phyloP scores from a whole-genome alignment of 176 grass and related monocot genomes.

The Luzula sylvatica region DNA sequence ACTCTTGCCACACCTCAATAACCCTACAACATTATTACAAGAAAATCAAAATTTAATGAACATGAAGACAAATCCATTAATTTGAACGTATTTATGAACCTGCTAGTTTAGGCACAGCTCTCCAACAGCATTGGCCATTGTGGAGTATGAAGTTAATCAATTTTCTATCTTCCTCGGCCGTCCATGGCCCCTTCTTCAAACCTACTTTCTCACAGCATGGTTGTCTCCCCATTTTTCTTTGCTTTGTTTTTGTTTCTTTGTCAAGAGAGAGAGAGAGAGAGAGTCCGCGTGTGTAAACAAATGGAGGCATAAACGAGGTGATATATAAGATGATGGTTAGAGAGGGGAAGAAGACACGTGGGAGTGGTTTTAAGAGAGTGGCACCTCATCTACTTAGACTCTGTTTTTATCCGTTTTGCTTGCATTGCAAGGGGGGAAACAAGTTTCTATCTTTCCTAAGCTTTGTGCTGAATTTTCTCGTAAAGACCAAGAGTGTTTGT shows the following conservation, averaged over 20 bases:
- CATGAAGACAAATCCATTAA: neutral
- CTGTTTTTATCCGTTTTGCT: slow-evolving; percentile 39
- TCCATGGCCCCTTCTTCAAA: slow-evolving; percentile 79
- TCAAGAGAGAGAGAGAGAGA: slow-evolving; percentile 12
- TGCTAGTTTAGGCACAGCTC: slow-evolving; percentile 76
- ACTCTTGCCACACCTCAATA: slow-evolving; percentile 86
- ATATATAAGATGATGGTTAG: slow-evolving; percentile 49
- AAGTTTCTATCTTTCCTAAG: slow-evolving; percentile 2
- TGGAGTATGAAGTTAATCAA: slow-evolving; percentile 61
- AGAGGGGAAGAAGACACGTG: neutral
- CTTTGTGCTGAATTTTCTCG: neutral
- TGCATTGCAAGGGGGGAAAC: slow-evolving; percentile 34
- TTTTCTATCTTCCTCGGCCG: slow-evolving; percentile 63
- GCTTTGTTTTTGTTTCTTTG: neutral
- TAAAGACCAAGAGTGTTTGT: neutral
- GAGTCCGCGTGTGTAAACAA: slow-evolving; percentile 13
- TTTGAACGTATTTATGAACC: slow-evolving; percentile 21
- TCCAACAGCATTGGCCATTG: slow-evolving; percentile 70
- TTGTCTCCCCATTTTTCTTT: slow-evolving; percentile 47
- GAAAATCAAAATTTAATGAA: neutral
- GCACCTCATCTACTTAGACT: slow-evolving; percentile 15
- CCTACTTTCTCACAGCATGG: slow-evolving; percentile 87
- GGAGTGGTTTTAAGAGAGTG: slow-evolving; percentile 4
- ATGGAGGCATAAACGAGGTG: slow-evolving; percentile 30
- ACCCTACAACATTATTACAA: slow-evolving; percentile 17